Evolutionary conservation across 2,329 filamentous ascomycete genomes (phyloP).

Genomic region (Exophiala sideris): DNA sequence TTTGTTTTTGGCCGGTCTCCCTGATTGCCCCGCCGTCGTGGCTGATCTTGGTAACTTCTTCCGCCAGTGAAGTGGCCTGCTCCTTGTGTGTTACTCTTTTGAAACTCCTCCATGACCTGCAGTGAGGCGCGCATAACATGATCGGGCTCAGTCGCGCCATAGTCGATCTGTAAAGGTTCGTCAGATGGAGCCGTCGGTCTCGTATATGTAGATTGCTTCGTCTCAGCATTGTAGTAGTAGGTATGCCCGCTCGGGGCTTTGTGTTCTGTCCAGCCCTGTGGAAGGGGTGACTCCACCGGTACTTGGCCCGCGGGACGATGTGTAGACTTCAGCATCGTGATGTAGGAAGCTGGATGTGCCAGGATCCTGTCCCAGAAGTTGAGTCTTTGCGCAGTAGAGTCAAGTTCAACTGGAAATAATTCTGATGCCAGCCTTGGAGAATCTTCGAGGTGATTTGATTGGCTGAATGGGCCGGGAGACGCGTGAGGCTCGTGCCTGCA

Average conservation of each 20-base stretch:
- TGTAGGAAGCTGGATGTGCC: neutral
- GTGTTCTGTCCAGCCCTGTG: slow-evolving; percentile 87
- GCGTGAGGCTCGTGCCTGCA: slow-evolving; percentile 22
- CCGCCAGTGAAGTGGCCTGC: slow-evolving; percentile 49
- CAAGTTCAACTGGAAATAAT: neutral
- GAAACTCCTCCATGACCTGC: slow-evolving; percentile 26
- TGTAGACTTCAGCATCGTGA: slow-evolving; percentile 71
- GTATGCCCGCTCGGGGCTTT: slow-evolving; percentile 77
- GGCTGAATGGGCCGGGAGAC: slow-evolving; percentile 12
- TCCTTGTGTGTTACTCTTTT: slow-evolving; percentile 37
- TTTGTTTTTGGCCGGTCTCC: slow-evolving; percentile 77
- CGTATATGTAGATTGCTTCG: slow-evolving; percentile 82
- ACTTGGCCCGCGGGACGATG: slow-evolving; percentile 56
- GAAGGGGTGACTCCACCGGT: slow-evolving; percentile 52
- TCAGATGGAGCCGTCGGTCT: slow-evolving; percentile 55
- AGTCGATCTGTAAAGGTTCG: slow-evolving; percentile 27
- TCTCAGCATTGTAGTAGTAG: slow-evolving; percentile 82
- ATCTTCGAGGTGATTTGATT: slow-evolving; percentile 11
- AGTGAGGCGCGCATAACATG: slow-evolving; percentile 22
- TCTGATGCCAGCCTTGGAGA: neutral
- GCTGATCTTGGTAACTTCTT: slow-evolving; percentile 55
- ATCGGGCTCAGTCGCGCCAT: slow-evolving; percentile 26
- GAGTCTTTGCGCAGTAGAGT: neutral
- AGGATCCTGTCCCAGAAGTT: neutral
- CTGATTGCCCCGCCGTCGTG: slow-evolving; percentile 61